A percentile compares a stretch with the other conserved stretches of the same genome.
phyloP scores from a whole-genome alignment of 305 asterid species.

The Withania somnifera region DNA sequence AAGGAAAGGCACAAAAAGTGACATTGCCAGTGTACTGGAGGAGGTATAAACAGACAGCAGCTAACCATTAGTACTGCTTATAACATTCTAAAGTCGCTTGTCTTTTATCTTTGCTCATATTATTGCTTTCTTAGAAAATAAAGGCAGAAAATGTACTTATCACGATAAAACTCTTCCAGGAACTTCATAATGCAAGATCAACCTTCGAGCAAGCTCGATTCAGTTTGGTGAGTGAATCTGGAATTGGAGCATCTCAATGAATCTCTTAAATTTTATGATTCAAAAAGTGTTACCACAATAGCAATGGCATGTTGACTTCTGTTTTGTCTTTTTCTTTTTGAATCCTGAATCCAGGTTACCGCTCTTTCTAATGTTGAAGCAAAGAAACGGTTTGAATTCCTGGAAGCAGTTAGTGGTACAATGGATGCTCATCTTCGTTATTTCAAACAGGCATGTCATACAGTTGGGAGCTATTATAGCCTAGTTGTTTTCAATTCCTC shows the following conservation, averaged over 20 bases:
- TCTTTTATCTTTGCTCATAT: not conserved
- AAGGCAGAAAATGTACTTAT: constrained; percentile 5
- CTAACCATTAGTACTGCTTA: not conserved
- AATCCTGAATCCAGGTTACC: constrained; percentile 50
- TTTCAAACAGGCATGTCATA: constrained; percentile 73
- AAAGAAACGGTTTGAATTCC: constrained; percentile 91
- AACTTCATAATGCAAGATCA: constrained; percentile 88
- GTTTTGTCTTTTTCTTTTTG: constrained; percentile 5
- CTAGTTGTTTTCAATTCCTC: constrained; percentile 12
- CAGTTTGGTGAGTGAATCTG: constrained; percentile 51
- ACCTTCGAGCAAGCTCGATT: constrained; percentile 97
- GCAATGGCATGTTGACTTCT: not conserved
- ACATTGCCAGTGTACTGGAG: constrained; percentile 71
- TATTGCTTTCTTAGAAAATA: not conserved
- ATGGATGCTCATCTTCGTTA: constrained; percentile 99
- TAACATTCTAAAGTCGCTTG: not conserved
- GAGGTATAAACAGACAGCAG: constrained; percentile 44
- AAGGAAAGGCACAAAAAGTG: constrained; percentile 86
- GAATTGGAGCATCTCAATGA: not conserved
- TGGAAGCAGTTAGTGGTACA: constrained; percentile 98
- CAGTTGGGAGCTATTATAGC: not conserved
- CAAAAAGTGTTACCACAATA: not conserved
- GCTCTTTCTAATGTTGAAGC: constrained; percentile 94
- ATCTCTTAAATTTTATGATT: constrained; percentile 1
- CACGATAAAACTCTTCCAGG: constrained; percentile 42